These are phyloP conservation scores for Strigomonas oncopelti DNA, from an alignment of 208 protist genomes.

Conservation along the genomic window DNA sequence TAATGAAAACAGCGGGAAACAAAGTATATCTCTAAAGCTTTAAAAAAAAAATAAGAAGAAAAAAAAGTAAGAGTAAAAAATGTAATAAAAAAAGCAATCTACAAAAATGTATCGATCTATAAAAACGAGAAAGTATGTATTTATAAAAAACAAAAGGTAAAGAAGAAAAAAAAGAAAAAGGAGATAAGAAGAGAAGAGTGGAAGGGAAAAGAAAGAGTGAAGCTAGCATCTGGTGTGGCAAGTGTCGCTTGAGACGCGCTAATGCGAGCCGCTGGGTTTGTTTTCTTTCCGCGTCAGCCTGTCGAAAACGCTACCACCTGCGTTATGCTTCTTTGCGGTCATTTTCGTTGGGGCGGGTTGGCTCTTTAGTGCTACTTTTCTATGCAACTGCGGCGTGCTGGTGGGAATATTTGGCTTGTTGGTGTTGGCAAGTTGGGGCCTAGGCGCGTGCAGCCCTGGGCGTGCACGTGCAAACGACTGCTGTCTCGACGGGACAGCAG, in stretches of 20 bases:
- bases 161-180: no score
- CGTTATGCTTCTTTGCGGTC: background rate
- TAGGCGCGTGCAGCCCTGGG: background rate
- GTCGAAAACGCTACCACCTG: background rate
- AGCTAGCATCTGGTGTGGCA: no score
- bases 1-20: no score
- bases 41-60: no score
- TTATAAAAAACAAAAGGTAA: no score
- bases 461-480: background rate
- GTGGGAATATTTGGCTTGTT: background rate
- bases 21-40: no score
- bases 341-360: background rate
- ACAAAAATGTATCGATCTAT: background rate
- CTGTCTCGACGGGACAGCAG: background rate
- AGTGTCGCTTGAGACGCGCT: background rate
- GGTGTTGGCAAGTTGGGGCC: background rate
- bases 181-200: background rate
- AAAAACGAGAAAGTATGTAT: no score
- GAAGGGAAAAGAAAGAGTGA: no score
- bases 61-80: no score
- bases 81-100: no score
- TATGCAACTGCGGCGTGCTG: background rate
- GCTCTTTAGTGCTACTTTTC: background rate
- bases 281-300: background rate
- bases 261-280: background rate